A percentile compares a stretch with the other conserved stretches of the same genome.
Evolutionary conservation across 352 stramenopile genomes (phyloP).

Genomic region (Peronospora belbahrii): DNA sequence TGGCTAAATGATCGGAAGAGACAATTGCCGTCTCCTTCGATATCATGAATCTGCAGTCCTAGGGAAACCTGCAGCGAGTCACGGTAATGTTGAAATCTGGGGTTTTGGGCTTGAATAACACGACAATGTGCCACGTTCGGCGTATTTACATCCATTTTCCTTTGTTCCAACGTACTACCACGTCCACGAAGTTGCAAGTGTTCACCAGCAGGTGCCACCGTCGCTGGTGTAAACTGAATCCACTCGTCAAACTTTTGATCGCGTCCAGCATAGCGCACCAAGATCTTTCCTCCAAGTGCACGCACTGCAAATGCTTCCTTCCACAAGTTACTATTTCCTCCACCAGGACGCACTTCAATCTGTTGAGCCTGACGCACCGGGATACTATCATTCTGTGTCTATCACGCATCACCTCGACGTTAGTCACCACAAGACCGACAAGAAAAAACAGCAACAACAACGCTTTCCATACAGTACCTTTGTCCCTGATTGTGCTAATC

Average conservation of each 20-base stretch:
- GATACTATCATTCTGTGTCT: constrained; percentile 50
- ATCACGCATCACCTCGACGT: background rate
- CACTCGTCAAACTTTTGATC: constrained; percentile 67
- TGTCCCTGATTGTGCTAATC: constrained; percentile 44
- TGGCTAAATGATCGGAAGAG: constrained; percentile 94
- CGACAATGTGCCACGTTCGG: constrained; percentile 33
- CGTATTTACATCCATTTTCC: constrained; percentile 41
- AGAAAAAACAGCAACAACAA: background rate
- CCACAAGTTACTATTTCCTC: constrained; percentile 38
- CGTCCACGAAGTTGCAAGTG: constrained; percentile 37
- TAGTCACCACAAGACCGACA: background rate
- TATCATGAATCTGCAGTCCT: constrained; percentile 43
- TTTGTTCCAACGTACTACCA: constrained; percentile 24
- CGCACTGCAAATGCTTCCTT: constrained; percentile 58
- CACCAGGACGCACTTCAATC: constrained; percentile 52
- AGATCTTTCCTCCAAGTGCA: constrained; percentile 30
- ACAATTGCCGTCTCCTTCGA: constrained; percentile 96
- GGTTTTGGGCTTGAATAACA: constrained; percentile 64
- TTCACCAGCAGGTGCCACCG: constrained; percentile 47
- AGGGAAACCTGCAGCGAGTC: constrained; percentile 34
- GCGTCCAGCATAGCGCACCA: constrained; percentile 61
- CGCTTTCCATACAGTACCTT: constrained; percentile 28
- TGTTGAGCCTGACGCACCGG: constrained; percentile 58
- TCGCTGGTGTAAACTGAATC: constrained; percentile 54
- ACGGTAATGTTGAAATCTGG: constrained; percentile 69